phyloP scores from a whole-genome alignment of 108 stramenopile species.

The Licmophora abbreviata region DNA sequence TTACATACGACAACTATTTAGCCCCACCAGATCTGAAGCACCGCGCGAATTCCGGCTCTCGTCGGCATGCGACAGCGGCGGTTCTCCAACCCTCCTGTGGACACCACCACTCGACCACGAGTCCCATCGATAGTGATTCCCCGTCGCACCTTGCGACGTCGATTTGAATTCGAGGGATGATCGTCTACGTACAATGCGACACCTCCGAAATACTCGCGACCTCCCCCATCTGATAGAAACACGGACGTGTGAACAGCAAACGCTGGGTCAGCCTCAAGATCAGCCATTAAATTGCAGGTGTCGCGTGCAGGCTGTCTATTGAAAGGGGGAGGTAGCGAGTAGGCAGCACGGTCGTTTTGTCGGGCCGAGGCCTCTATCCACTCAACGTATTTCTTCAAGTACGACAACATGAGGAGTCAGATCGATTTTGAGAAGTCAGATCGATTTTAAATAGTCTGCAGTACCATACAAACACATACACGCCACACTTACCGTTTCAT shows the following conservation, averaged over 20 bases:
- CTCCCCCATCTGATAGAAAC: conserved; percentile 28
- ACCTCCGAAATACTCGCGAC: conserved; percentile 28
- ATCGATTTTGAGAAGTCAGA: too few relatives aligned
- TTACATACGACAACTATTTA: too few relatives aligned
- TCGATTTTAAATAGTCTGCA: too few relatives aligned
- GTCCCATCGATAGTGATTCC: conserved; percentile 33
- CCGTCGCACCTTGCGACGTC: conserved; percentile 17
- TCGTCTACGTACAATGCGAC: conserved; percentile 28
- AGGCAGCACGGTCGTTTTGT: conserved; percentile 21
- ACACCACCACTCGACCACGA: conserved; percentile 30
- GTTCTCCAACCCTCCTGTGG: conserved; percentile 45
- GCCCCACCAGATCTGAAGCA: conserved; percentile 60
- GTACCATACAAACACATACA: too few relatives aligned
- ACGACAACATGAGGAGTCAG: background rate
- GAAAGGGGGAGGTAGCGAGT: conserved; percentile 29
- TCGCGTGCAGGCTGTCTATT: conserved; percentile 23
- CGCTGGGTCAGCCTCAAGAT: conserved; percentile 29
- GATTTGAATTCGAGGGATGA: conserved; percentile 18
- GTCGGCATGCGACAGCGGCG: conserved; percentile 33
- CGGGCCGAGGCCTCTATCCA: conserved; percentile 20
- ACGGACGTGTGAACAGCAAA: conserved; percentile 44
- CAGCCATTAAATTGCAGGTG: conserved; percentile 28
- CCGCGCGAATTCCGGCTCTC: conserved; percentile 31
- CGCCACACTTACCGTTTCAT: too few relatives aligned
- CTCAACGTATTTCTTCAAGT: conserved; percentile 7